Conservation (phyloP, 495 filamentous ascomycete genomes). For the Durotheca rogersii region DNA sequence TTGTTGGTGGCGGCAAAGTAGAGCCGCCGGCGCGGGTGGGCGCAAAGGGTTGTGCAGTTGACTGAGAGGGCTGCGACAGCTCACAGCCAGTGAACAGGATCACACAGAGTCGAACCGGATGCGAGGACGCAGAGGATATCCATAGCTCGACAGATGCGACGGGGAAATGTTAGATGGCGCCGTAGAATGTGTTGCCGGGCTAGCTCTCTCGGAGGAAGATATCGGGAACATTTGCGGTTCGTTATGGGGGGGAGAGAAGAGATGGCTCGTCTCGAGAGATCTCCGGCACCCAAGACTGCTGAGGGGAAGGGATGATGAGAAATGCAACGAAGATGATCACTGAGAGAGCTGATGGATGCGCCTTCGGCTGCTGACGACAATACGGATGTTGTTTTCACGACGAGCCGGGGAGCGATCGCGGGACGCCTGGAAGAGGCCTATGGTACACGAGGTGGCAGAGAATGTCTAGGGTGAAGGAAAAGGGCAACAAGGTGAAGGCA, state of each 20-base stretch:
- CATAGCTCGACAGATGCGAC: slow-evolving; percentile 33
- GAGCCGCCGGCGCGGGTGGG: slow-evolving; percentile 20
- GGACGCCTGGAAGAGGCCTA: too few species aligned
- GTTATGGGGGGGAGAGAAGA: slow-evolving; percentile 19
- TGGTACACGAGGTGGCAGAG: too few species aligned
- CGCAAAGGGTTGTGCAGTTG: slow-evolving; percentile 20
- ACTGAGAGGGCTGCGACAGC: slow-evolving; percentile 31
- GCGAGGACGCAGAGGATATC: slow-evolving; percentile 31
- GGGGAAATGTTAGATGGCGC: slow-evolving; percentile 18
- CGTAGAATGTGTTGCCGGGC: slow-evolving; percentile 20
- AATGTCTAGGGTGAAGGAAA: too few species aligned
- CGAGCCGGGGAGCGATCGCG: too few species aligned
- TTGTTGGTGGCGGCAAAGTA: slow-evolving; percentile 10
- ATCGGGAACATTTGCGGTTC: slow-evolving; percentile 37
- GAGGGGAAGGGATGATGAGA: not conserved
- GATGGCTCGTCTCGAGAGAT: slow-evolving; percentile 19
- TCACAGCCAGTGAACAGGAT: slow-evolving; percentile 35
- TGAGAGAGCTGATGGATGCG: not conserved
- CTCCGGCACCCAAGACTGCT: slow-evolving; percentile 1
- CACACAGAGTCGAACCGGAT: slow-evolving; percentile 36
- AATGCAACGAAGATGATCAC: not conserved
- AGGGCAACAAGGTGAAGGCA: not conserved
- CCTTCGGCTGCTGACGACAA: slow-evolving; percentile 2
- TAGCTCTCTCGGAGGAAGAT: slow-evolving; percentile 31
- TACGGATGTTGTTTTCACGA: too few species aligned